Evolutionary conservation across 176 grass and related monocot species (phyloP).

Genomic region (Pharus latifolius): DNA sequence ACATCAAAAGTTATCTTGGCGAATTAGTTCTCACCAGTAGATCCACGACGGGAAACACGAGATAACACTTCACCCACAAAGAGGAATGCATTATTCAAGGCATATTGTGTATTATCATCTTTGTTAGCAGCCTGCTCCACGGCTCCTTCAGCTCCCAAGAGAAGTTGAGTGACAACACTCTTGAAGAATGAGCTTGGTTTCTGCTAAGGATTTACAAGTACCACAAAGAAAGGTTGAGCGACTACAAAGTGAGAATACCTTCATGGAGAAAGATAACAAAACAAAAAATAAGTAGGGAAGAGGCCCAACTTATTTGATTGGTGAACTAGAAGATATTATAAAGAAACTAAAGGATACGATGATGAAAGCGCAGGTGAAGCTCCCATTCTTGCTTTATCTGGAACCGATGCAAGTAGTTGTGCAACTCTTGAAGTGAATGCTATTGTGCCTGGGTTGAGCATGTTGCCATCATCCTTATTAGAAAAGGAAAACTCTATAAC

Average conservation of each 20-base stretch:
- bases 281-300: slow-evolving; percentile 13
- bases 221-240: not conserved
- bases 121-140: not conserved
- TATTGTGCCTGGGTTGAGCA: slow-evolving; percentile 34
- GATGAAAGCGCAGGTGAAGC: slow-evolving; percentile 42
- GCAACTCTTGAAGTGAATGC: slow-evolving; percentile 48
- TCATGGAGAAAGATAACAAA: not conserved
- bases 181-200: slow-evolving; percentile 78
- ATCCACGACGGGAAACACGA: slow-evolving; percentile 81
- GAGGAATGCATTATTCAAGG: slow-evolving; percentile 33
- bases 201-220: slow-evolving; percentile 39
- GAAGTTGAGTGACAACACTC: slow-evolving; percentile 53
- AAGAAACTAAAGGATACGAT: slow-evolving; percentile 48
- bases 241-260: not conserved
- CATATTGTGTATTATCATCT: slow-evolving; percentile 26
- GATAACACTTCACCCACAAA: slow-evolving; percentile 90
- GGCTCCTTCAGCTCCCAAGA: slow-evolving; percentile 59
- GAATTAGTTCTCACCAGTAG: slow-evolving; percentile 43
- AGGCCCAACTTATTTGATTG: not conserved
- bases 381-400: slow-evolving; percentile 73
- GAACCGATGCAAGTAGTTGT: slow-evolving; percentile 79
- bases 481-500: slow-evolving; percentile 41
- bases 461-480: slow-evolving; percentile 21
- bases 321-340: not conserved
- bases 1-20: slow-evolving; percentile 3